Base-by-base conservation (phyloP, 1,139 yeast genomes). In the Zygosaccharomyces sapae region DNA sequence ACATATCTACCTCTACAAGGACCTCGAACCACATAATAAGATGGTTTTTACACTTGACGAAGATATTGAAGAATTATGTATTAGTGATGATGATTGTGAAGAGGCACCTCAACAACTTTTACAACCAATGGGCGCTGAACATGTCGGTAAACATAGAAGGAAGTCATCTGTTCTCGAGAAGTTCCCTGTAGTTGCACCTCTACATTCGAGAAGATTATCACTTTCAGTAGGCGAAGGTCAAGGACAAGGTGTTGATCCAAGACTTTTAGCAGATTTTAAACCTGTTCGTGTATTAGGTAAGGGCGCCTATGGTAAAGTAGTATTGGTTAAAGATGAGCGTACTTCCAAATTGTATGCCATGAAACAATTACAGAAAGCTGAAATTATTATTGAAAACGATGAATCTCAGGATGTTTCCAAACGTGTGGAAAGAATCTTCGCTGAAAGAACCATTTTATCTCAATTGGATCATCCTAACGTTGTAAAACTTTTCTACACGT, bases 301-400 rank as follows among this genome's bases (percentile, higher is more conserved):
- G 53, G 97, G 97, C 2, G 89, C 96, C 0, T 89, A 87, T 59
- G 97, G 97, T 4, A 88, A 87, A 63, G 97, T 89, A 2, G 63
- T 87, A 18, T 69, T 89, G 8, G 97, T 89, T 0, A 76, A 81
- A 47, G 90, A 87, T 60, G 67, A 65, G 45, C 58, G 76, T 6
- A 80, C 87, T 0, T 86, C 86, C 0, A 75, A 77, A 52, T 69
- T 89, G 8, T 90, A 81, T 71, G 97, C 97, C 0, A 95, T 86
- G 71, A 89, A 90, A 61, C 96, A 89, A 60, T 72, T 89, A 57
- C 83, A 80, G 56, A 89, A 90, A 65, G 95, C 96, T 1, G 78
- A 83, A 9, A 77, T 83, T 56, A 67, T 79, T 25, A 75, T 83
- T 27, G 63, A 70, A 44, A 42, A 49, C 18, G 58, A 56, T 44